Base-by-base conservation (phyloP, 1,139 yeast genomes). In the Blastobotrys ciferrii region DNA sequence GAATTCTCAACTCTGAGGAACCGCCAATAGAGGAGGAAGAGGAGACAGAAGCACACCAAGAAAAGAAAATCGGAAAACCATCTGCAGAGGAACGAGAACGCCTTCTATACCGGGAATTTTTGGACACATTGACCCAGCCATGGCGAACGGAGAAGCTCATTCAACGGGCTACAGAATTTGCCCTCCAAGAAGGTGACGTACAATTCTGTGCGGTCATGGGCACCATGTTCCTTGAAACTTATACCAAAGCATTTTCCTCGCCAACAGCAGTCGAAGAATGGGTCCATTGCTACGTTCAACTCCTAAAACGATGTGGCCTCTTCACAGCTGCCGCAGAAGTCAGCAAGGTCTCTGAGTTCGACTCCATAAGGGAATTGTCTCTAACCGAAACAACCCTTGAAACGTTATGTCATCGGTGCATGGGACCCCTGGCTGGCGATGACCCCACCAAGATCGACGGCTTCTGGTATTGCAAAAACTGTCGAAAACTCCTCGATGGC, bases 391-490 rank as follows among this genome's bases (percentile, higher is more conserved):
- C 87, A 0, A 74, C 78, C 18, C 67, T 86, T 30, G 75, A 87
- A 53, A 73, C 82, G 19, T 81, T 77, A 56, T 91, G 98, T 63
- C 80, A 80, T 40, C 71, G 74, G 54, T 91, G 97, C 65, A 72
- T 75, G 35, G 73, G 77, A 45, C 72, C 87, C 4, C 69, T 89
- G 13, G 68, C 80, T 3, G 88, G 87, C 62, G 64, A 66, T 32
- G 69, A 65, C n/a, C 37, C 44, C 4, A 44, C 38, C 13, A 53
- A 69, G 13, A 75, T 78, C 58, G 95, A 94, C 0, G 83, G 76
- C 11, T 46, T 23, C 58, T 89, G 96, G 96, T 87, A 82, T 63
- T 91, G 97, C 68, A 88, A 82, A 46, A 74, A 74, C 38, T 91
- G 97, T 64, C 70, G 73, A 2, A 71, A 67, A 41, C 72, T 73